These are phyloP conservation scores for Daedaleopsis nitida DNA, from an alignment of 768 basidiomycete species.

Conservation along the genomic window DNA sequence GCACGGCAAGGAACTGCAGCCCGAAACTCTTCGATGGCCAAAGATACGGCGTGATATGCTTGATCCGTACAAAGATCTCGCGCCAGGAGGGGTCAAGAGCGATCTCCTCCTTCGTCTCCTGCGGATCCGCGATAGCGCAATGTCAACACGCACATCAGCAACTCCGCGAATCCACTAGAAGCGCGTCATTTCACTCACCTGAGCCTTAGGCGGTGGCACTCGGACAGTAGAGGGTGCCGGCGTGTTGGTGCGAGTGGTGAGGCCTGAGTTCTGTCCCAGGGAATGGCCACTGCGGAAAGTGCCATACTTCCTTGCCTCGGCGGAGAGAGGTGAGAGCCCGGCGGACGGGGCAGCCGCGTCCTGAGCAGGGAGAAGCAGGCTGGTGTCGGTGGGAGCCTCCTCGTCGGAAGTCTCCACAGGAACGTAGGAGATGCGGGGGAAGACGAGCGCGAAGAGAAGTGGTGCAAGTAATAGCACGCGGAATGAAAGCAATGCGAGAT, in stretches of 20 bases:
- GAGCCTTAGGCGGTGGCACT: conserved; percentile 26
- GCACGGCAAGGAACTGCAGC: conserved; percentile 71
- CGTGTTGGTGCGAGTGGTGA: conserved; percentile 49
- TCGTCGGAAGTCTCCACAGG: conserved; percentile 45
- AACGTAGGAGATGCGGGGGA: conserved; percentile 67
- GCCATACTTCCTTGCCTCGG: conserved; percentile 65
- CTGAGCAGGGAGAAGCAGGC: conserved; percentile 57
- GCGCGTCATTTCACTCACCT: conserved; percentile 16
- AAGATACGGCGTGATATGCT: conserved; percentile 73
- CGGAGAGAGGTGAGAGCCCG: conserved; percentile 50
- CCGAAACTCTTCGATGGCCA: conserved; percentile 74
- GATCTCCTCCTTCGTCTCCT: conserved; percentile 49
- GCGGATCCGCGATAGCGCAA: conserved; percentile 3
- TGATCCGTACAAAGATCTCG: conserved; percentile 67
- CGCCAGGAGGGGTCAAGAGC: conserved; percentile 68
- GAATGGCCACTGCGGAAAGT: conserved; percentile 63
- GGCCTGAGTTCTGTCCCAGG: conserved; percentile 51
- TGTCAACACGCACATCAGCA: conserved; percentile 13
- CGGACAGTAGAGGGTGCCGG: conserved; percentile 42
- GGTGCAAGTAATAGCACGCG: conserved; percentile 65
- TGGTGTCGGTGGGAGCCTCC: conserved; percentile 45
- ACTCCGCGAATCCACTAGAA: conserved; percentile 10
- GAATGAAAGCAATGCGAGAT: conserved; percentile 59
- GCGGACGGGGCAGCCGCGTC: conserved; percentile 47
- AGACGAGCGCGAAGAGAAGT: conserved; percentile 60